phyloP scores from a whole-genome alignment of 805 yeast species.

The Wickerhamomyces rabaulensis region DNA sequence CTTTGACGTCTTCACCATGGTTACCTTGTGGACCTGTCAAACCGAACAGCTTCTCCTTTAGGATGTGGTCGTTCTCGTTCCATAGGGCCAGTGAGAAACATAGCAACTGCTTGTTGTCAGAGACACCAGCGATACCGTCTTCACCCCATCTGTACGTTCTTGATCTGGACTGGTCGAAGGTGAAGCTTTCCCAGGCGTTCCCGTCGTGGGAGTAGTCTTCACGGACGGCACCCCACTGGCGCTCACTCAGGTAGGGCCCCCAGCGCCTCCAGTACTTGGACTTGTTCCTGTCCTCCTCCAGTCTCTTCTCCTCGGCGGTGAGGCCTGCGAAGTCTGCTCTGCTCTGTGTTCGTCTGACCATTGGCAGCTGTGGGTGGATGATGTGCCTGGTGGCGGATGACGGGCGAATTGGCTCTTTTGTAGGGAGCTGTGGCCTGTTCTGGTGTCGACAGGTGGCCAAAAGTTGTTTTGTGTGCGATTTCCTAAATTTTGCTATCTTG shows the following conservation, averaged over 20 bases:
- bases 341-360: constrained; percentile 18
- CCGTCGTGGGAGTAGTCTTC: constrained; percentile 86
- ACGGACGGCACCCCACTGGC: constrained; percentile 77
- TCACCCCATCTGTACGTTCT: constrained; percentile 94
- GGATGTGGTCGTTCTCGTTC: constrained; percentile 82
- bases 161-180: constrained; percentile 77
- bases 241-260: constrained; percentile 88
- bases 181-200: constrained; percentile 86
- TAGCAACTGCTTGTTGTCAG: constrained; percentile 74
- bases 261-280: constrained; percentile 72
- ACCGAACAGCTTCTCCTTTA: constrained; percentile 85
- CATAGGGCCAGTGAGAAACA: constrained; percentile 82
- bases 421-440: no score
- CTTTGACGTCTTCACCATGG: constrained; percentile 95
- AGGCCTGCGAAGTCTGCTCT: constrained; percentile 23
- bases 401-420: no score
- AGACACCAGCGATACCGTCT: constrained; percentile 88
- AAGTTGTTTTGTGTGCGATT: no score
- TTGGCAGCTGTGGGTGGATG: background rate
- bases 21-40: constrained; percentile 91
- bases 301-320: constrained; percentile 30
- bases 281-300: constrained; percentile 28
- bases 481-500: no score
- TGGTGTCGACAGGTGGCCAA: no score
- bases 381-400: no score